phyloP scores from a whole-genome alignment of 257 asterid genomes.

The Solanum rostratum region DNA sequence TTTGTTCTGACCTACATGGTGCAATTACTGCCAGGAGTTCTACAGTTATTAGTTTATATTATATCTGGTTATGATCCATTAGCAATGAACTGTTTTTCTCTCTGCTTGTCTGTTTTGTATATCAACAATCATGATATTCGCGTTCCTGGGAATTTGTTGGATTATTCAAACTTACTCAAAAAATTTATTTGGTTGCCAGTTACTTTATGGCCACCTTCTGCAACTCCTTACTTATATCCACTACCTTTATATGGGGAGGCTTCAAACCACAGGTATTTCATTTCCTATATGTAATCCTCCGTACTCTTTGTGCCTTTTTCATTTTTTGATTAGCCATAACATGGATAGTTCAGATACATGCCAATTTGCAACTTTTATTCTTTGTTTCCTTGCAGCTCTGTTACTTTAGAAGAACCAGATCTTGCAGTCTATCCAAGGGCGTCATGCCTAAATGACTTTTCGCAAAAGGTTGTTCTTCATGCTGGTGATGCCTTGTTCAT shows the following conservation, averaged over 20 bases:
- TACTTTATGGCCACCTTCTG: slow-evolving; percentile 92
- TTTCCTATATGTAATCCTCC: not conserved
- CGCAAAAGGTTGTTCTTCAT: slow-evolving; percentile 75
- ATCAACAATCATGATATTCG: not conserved
- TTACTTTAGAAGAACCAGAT: slow-evolving; percentile 50
- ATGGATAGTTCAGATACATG: not conserved
- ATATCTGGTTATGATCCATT: not conserved
- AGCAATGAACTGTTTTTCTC: not conserved
- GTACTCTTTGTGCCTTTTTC: not conserved
- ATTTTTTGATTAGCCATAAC: not conserved
- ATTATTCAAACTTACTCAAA: not conserved
- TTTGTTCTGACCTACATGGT: not conserved
- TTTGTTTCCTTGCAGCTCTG: slow-evolving; percentile 41
- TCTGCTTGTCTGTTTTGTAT: not conserved
- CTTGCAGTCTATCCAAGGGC: slow-evolving; percentile 64
- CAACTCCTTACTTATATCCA: slow-evolving; percentile 66
- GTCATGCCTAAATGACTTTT: slow-evolving; percentile 31
- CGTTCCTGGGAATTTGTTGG: not conserved
- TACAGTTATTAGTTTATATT: not conserved
- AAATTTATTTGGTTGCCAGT: slow-evolving; percentile 32
- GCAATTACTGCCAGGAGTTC: not conserved
- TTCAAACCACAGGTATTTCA: slow-evolving; percentile 79
- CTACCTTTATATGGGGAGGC: slow-evolving; percentile 88
- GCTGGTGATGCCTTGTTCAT: slow-evolving; percentile 92
- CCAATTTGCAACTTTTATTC: not conserved